Conservation (phyloP, 495 filamentous ascomycete genomes). For the Hypoxylon cercidicola region DNA sequence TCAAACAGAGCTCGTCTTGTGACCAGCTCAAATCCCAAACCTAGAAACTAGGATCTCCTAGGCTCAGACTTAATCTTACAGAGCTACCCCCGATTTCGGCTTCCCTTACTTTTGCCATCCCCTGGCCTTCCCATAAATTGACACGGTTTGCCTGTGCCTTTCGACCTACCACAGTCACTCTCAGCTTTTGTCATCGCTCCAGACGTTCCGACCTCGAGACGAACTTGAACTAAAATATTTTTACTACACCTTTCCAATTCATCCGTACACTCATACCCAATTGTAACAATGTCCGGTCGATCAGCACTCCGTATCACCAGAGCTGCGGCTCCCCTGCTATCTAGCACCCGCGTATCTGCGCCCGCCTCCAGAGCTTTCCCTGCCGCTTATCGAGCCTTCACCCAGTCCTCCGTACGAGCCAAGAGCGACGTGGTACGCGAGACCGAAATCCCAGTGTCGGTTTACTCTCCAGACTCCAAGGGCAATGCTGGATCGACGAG, state of each 20-base stretch:
- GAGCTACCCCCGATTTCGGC: conserved; percentile 35
- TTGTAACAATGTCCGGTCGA: conserved; percentile 55
- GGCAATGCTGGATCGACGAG: conserved; percentile 58
- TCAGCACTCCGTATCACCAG: conserved; percentile 47
- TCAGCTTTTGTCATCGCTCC: conserved; percentile 13
- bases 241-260: background rate
- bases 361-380: conserved; percentile 50
- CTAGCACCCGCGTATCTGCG: conserved; percentile 37
- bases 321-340: conserved; percentile 48
- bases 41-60: conserved; percentile 2
- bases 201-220: conserved; percentile 15
- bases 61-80: background rate
- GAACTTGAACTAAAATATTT: background rate
- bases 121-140: conserved; percentile 37
- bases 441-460: conserved; percentile 60
- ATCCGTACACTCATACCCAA: conserved; percentile 23
- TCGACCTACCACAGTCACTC: conserved; percentile 21
- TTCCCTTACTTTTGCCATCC: conserved; percentile 17
- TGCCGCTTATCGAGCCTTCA: conserved; percentile 50
- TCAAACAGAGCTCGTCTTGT: conserved; percentile 33
- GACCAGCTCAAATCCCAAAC: conserved; percentile 11
- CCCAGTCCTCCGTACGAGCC: conserved; percentile 40
- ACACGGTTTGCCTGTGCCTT: conserved; percentile 21
- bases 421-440: conserved; percentile 59
- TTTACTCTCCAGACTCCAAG: conserved; percentile 57